Base-by-base conservation (phyloP, 257 asterid species). In the Echites panduratus region DNA sequence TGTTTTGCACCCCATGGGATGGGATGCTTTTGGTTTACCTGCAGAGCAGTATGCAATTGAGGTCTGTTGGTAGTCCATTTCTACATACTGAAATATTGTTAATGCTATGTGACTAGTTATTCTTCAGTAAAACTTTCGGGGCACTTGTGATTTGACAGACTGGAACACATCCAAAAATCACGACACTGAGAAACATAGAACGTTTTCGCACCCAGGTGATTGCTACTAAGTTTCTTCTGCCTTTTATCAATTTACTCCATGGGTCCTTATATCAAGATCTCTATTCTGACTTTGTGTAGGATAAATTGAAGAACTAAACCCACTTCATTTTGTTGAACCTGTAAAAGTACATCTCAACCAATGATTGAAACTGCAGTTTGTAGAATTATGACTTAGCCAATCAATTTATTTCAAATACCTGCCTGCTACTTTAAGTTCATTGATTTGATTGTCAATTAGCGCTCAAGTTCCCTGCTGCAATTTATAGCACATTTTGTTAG, bases 1-100 rank as follows among this genome's bases (percentile, higher is more conserved):
- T 71, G 99, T 95, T 68, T 82, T 95, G 88, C 97, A 95, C 74
- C 99, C 97, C 71, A 95, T 95, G 99, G 99, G 99, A 64, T 95
- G 99, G 99, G 99, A 95, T 85, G 99, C 99, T 6, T 95, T 95
- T 82, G 97, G 99, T 79, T 88, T 95, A 78, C 99, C 99, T 44
- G 99, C 99, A 50, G 99, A 95, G 82, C 99, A 95, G 75, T 95
- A 95, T 79, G 99, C 99, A 65, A 89, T 95, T 77, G 92, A 95
- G 87, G 99, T 92, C 57, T 65, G 70, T 72, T 53, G 17, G 59
- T 32, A 20, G 16, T 73, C 50, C 43, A 2, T 62, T 35, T 12
- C 2, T n/a, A 19, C 2, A 4, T 29, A n/a, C 59, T 38, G 43
- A 48, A 9, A 24, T 47, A 35, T 58, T 49, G 38, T 29, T 40